Evolutionary conservation across 805 yeast species (phyloP).

Genomic region (Wickerhamiella dianesei): DNA sequence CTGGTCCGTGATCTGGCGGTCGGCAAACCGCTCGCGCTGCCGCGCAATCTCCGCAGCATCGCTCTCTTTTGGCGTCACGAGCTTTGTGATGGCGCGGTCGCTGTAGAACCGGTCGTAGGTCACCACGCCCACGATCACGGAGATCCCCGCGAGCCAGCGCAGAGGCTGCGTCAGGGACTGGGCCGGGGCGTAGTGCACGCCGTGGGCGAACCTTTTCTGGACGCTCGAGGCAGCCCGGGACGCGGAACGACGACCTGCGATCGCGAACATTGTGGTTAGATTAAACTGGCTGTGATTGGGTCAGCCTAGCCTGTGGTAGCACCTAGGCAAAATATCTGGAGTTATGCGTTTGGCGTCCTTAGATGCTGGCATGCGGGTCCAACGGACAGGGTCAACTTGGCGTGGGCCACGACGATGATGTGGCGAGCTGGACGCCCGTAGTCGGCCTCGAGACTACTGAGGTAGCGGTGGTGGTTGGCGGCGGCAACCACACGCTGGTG

Average conservation of each 20-base stretch:
- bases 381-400: slow-evolving; percentile 76
- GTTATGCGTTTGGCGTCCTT: no score
- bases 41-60: slow-evolving; percentile 11
- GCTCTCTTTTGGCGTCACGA: slow-evolving; percentile 15
- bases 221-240: background rate
- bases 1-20: slow-evolving; percentile 12
- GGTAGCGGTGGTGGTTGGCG: slow-evolving; percentile 37
- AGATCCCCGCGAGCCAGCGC: slow-evolving; percentile 18
- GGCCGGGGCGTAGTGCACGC: slow-evolving; percentile 17
- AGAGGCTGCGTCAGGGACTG: slow-evolving; percentile 18
- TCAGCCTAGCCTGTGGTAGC: background rate
- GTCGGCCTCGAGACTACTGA: slow-evolving; percentile 3
- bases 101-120: slow-evolving; percentile 19
- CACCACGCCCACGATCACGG: slow-evolving; percentile 12
- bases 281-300: background rate
- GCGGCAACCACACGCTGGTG: slow-evolving; percentile 77
- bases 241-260: background rate
- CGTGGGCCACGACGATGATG: slow-evolving; percentile 39
- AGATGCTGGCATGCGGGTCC: slow-evolving; percentile 51
- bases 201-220: slow-evolving; percentile 6
- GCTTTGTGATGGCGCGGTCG: slow-evolving; percentile 16
- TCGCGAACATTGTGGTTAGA: background rate
- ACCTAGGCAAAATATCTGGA: slow-evolving; percentile 4
- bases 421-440: slow-evolving; percentile 22
- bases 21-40: slow-evolving; percentile 14